phyloP scores from a whole-genome alignment of 1,284 basidiomycete genomes.

The Erythrobasidium hasegawianum region DNA sequence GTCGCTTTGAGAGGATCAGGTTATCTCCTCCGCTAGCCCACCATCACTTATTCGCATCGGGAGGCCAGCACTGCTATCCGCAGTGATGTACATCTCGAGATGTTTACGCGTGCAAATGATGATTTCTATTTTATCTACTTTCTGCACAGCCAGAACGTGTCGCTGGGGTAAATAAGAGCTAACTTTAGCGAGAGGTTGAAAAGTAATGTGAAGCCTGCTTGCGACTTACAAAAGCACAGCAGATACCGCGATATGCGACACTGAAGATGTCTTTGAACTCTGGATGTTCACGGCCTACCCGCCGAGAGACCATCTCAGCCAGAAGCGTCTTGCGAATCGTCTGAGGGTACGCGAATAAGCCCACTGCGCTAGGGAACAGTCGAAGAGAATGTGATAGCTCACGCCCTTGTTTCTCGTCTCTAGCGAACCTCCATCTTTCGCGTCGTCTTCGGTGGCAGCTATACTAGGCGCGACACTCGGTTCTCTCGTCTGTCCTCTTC shows the following conservation, averaged over 20 bases:
- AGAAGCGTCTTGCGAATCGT: slow-evolving; percentile 25
- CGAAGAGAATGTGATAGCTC: not conserved
- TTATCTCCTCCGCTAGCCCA: too few species aligned
- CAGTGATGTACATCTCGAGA: slow-evolving; percentile 1
- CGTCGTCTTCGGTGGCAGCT: slow-evolving; percentile 1
- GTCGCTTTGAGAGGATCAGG: too few species aligned
- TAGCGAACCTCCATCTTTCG: slow-evolving; percentile 4
- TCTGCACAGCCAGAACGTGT: not conserved
- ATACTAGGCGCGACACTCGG: slow-evolving; percentile 26
- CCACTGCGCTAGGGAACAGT: too few species aligned
- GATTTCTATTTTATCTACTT: not conserved
- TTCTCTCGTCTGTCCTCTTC: not conserved
- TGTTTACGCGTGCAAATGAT: slow-evolving; percentile 1
- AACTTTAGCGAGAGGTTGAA: not conserved
- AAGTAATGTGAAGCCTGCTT: not conserved
- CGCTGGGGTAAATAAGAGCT: not conserved
- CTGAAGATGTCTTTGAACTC: slow-evolving; percentile 34
- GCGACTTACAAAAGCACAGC: slow-evolving; percentile 28
- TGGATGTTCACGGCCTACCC: slow-evolving; percentile 15
- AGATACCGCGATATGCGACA: slow-evolving; percentile 25
- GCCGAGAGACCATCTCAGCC: slow-evolving; percentile 8
- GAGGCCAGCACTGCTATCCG: too few species aligned
- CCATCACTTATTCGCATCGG: too few species aligned
- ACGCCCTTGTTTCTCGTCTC: slow-evolving; percentile 30
- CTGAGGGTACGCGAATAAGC: not conserved